Evolutionary conservation across 768 basidiomycete species (phyloP), one percentile per base, ranked within the genome.

Genomic region (Leccinum pellstonianum): DNA sequence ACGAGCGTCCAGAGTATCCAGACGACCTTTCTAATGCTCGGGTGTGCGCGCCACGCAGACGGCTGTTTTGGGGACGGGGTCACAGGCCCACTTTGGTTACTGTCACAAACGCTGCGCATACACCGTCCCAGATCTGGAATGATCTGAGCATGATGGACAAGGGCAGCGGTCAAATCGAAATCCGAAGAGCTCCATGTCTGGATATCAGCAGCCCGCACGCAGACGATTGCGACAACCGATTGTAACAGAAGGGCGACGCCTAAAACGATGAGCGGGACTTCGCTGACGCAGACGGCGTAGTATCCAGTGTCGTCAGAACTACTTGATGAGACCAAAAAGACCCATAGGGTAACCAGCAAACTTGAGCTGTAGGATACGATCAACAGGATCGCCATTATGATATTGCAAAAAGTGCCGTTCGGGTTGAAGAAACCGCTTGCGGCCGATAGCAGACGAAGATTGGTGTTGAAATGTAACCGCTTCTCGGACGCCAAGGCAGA

Each of bases 181-280:
- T 70, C 60, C 1, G 73, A 74, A 37, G 74, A 69, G n/a, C 74
- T 75, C 74, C 74, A 74, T 12, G 74, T 74, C 52, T 66, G 48
- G 35, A 74, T 61, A 55, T 68, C 63, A 19, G 65, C 66, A 23
- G 55, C 37, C n/a, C 61, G 51, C 23, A 67, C 61, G 17, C 67
- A 70, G 2, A 51, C 54, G 25, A 73, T 54, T 7, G 70, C 70
- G 23, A 75, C 65, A 6, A 64, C 5, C 0, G 59, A 69, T 53
- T 74, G 73, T 21, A 66, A 53, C 1, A 67, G 46, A 31, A 75
- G 59, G 14, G 64, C 5, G 23, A 68, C 43, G 5, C 74, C 72
- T 25, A 75, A 51, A 7, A 74, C 59, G 19, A 74, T 55, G 27
- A 74, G 64, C 8, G 72, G 74, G 15, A 69, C 56, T 14, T 66